Percentiles rank a stretch among this genome's conserved stretches.
These are phyloP conservation scores for Apostasia shenzhenica DNA, from an alignment of 106 monocot species.

Conservation along the genomic window DNA sequence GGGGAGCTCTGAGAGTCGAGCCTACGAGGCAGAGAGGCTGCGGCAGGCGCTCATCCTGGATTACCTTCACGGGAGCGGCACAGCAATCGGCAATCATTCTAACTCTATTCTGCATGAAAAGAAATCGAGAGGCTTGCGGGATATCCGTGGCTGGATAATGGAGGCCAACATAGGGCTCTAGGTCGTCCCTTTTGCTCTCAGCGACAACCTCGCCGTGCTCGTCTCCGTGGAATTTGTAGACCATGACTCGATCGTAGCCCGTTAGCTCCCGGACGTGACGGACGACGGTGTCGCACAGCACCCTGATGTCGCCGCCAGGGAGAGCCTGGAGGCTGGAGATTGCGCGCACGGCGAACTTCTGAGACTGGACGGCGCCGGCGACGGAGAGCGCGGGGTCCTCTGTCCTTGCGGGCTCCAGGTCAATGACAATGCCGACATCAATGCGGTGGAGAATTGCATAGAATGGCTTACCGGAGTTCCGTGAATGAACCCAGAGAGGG, in stretches of 20 bases:
- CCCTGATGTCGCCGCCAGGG: constrained; percentile 75
- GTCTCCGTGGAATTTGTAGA: constrained; percentile 92
- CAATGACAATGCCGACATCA: constrained; percentile 88
- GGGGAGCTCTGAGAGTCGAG: constrained; percentile 78
- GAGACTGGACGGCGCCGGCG: constrained; percentile 91
- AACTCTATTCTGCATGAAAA: constrained; percentile 87
- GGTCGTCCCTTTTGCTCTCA: constrained; percentile 50
- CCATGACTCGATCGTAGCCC: constrained; percentile 89
- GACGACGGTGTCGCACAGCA: constrained; percentile 77
- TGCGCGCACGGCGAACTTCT: constrained; percentile 87
- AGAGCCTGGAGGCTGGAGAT: constrained; percentile 79
- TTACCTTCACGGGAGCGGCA: constrained; percentile 55
- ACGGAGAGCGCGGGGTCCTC: constrained; percentile 83
- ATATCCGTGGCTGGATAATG: constrained; percentile 95
- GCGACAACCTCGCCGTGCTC: constrained; percentile 95
- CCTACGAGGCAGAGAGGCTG: constrained; percentile 93
- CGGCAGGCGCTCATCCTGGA: constrained; percentile 47
- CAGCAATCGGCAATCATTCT: constrained; percentile 90
- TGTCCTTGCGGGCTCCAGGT: constrained; percentile 74
- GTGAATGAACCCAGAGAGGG: constrained; percentile 76
- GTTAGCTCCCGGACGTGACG: constrained; percentile 79
- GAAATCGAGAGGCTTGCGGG: constrained; percentile 80
- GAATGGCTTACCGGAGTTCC: constrained; percentile 62
- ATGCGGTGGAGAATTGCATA: constrained; percentile 91
- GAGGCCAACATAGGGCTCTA: constrained; percentile 85